These are phyloP conservation scores for Pleurotus ostreatus DNA, from an alignment of 768 basidiomycete genomes.

Conservation along the genomic window DNA sequence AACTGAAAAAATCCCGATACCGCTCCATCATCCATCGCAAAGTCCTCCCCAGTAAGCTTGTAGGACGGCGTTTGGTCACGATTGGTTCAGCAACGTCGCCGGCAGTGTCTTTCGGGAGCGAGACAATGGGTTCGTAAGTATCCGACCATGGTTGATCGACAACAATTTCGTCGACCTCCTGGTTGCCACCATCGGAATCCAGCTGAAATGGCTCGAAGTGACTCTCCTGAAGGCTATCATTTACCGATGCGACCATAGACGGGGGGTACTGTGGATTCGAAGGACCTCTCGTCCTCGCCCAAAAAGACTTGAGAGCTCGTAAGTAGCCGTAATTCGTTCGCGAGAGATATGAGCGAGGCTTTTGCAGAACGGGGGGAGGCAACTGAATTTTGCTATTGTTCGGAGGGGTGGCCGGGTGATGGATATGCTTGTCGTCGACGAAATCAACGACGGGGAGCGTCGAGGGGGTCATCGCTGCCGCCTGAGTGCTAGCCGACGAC, in stretches of 20 bases:
- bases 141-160: constrained; percentile 7
- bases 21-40: neutral
- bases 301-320: neutral
- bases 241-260: neutral
- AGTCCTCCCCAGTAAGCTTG: neutral
- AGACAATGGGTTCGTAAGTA: neutral
- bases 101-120: neutral
- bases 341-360: neutral
- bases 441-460: neutral
- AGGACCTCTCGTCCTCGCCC: neutral
- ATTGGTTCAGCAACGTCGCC: neutral
- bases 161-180: constrained; percentile 8
- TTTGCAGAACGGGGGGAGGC: constrained; percentile 5
- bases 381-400: neutral
- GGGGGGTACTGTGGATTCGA: neutral
- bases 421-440: constrained; percentile 1
- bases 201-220: neutral
- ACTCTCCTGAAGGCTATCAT: constrained; percentile 1
- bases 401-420: neutral
- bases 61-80: neutral
- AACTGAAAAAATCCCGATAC: constrained; percentile 2
- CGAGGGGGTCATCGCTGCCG: constrained; percentile 2
- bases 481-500: constrained; percentile 2
- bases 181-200: neutral
- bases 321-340: neutral